These are phyloP conservation scores for Gastrodia elata DNA, from an alignment of 106 monocot genomes.

Conservation along the genomic window DNA sequence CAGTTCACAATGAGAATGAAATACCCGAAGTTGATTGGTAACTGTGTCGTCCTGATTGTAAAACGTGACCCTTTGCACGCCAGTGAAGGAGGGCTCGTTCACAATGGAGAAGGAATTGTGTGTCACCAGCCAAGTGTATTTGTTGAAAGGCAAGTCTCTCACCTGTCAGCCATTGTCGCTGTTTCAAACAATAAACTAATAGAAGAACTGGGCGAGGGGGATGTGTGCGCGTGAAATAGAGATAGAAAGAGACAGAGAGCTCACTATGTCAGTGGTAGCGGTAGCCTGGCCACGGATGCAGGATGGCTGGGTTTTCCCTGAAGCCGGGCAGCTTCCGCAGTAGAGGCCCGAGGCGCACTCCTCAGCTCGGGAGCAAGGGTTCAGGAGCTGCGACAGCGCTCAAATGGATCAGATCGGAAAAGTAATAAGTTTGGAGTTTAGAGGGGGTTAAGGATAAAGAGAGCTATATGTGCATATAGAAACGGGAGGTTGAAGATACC, in stretches of 20 bases:
- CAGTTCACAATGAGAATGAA: not conserved
- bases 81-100: constrained; percentile 72
- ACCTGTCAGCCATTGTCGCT: constrained; percentile 28
- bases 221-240: too few relatives aligned
- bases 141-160: constrained; percentile 74
- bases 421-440: not conserved
- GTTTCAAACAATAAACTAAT: not conserved
- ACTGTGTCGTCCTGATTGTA: constrained; percentile 98
- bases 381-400: constrained; percentile 31
- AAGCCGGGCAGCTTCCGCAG: constrained; percentile 75
- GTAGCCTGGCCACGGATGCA: constrained; percentile 66
- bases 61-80: constrained; percentile 71
- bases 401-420: not conserved
- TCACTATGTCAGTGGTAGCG: constrained; percentile 51
- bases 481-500: constrained; percentile 9
- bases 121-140: constrained; percentile 92
- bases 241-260: not conserved
- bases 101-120: constrained; percentile 94
- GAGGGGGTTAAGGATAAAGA: constrained; percentile 1
- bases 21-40: constrained; percentile 80
- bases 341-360: constrained; percentile 68
- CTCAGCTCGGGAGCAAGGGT: constrained; percentile 48
- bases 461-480: too few relatives aligned
- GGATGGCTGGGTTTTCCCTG: constrained; percentile 36
- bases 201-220: not conserved